Percentiles rank a stretch among this genome's conserved stretches.
Conservation (phyloP, 2,329 filamentous ascomycete genomes). For the Microsporum audouinii region DNA sequence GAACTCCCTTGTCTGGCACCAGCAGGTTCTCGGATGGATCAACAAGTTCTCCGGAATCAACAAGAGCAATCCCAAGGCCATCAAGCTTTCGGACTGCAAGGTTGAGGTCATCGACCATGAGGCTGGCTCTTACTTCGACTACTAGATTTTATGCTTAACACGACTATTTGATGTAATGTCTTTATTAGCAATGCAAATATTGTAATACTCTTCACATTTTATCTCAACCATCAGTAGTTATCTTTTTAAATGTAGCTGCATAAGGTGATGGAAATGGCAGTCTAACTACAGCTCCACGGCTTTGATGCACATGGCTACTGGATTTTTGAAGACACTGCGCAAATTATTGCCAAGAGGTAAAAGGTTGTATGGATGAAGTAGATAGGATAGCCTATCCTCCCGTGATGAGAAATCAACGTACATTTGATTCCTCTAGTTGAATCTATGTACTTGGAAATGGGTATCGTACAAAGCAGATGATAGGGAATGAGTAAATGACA, state of each 20-base stretch:
- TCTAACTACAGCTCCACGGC: too few species aligned
- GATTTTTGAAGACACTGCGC: too few species aligned
- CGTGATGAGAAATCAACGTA: background rate
- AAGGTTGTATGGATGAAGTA: background rate
- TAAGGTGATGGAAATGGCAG: too few species aligned
- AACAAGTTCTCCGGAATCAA: constrained; percentile 39
- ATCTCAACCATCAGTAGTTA: background rate
- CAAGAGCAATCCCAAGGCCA: constrained; percentile 20
- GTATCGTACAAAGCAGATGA: constrained; percentile 4
- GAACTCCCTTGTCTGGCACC: constrained; percentile 82
- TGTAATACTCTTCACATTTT: background rate
- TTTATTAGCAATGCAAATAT: constrained; percentile 3
- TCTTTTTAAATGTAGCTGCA: background rate
- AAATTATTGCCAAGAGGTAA: background rate
- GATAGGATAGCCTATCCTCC: background rate
- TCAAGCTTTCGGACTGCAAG: constrained; percentile 25
- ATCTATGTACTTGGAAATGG: constrained; percentile 4
- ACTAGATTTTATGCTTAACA: background rate
- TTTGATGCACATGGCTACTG: too few species aligned
- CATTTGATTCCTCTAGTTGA: background rate
- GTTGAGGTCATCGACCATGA: constrained; percentile 23
- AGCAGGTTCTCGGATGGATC: constrained; percentile 65
- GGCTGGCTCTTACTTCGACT: background rate
- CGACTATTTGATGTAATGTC: constrained; percentile 1
- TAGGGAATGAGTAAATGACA: background rate